Evolutionary conservation across 2,329 filamentous ascomycete genomes (phyloP).

Genomic region (Hawksworthiomyces lignivorus): DNA sequence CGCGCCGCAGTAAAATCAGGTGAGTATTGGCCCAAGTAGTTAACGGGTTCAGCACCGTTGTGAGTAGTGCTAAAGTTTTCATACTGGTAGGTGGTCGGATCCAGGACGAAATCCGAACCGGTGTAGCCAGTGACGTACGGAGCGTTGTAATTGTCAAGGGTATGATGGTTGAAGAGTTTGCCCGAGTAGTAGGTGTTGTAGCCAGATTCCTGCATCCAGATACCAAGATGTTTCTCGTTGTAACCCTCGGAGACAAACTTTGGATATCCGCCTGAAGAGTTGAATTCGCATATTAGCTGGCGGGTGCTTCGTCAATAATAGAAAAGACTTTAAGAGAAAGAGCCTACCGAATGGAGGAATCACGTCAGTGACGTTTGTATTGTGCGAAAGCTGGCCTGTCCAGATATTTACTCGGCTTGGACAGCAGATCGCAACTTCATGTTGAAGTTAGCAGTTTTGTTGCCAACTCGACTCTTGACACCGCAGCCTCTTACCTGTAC

Average conservation of each 20-base stretch:
- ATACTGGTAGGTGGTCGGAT: slow-evolving; percentile 57
- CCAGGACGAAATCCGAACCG: slow-evolving; percentile 45
- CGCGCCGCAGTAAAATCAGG: slow-evolving; percentile 2
- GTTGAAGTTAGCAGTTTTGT: no score
- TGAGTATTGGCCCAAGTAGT: slow-evolving; percentile 43
- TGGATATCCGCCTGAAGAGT: slow-evolving; percentile 56
- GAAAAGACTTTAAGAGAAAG: no score
- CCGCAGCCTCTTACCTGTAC: no score
- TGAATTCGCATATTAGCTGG: no score
- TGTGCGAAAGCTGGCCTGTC: slow-evolving; percentile 62
- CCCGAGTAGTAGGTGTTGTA: slow-evolving; percentile 67
- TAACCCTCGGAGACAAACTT: slow-evolving; percentile 59
- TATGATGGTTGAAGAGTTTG: slow-evolving; percentile 65
- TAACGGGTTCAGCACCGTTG: slow-evolving; percentile 45
- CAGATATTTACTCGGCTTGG: slow-evolving; percentile 57
- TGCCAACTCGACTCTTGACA: no score
- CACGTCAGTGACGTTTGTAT: slow-evolving; percentile 60
- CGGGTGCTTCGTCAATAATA: no score
- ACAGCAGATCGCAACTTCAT: slow-evolving; percentile 57
- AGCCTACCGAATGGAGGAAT: slow-evolving; percentile 49
- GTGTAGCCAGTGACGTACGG: slow-evolving; percentile 53
- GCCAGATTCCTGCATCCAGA: slow-evolving; percentile 62
- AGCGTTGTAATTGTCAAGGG: slow-evolving; percentile 50
- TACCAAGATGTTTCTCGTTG: slow-evolving; percentile 59
- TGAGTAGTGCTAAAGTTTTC: slow-evolving; percentile 52